These are phyloP conservation scores for Boletellus deceptivus DNA, from an alignment of 1,284 basidiomycete species.

Conservation along the genomic window DNA sequence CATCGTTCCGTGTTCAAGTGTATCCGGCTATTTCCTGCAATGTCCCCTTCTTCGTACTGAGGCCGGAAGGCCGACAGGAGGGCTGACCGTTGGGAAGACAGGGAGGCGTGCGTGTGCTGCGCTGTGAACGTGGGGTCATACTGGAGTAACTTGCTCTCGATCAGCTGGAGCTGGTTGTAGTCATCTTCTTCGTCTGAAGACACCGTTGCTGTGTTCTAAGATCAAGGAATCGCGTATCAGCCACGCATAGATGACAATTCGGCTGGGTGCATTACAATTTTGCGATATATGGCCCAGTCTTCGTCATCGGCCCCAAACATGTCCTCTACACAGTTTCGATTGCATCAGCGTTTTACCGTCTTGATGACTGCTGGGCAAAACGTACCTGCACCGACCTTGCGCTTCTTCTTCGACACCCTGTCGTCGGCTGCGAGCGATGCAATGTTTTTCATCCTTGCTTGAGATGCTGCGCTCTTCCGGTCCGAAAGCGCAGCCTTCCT, in stretches of 20 bases:
- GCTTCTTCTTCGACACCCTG: conserved; percentile 74
- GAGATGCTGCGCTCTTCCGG: conserved; percentile 92
- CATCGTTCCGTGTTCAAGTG: conserved; percentile 95
- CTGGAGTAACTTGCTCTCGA: conserved; percentile 83
- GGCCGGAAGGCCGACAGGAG: conserved; percentile 84
- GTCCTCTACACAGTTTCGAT: conserved; percentile 63
- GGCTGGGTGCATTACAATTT: conserved; percentile 66
- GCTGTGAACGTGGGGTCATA: conserved; percentile 83
- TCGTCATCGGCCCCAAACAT: conserved; percentile 94
- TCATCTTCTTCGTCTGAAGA: conserved; percentile 98
- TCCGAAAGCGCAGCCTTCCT: conserved; percentile 84
- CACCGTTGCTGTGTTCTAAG: conserved; percentile 76
- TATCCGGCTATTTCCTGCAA: conserved; percentile 72
- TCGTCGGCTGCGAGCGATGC: conserved; percentile 88
- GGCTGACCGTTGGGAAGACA: conserved; percentile 75
- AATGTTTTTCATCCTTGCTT: conserved; percentile 97
- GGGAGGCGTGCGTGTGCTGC: conserved; percentile 81
- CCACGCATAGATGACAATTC: background rate
- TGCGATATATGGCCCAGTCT: conserved; percentile 97
- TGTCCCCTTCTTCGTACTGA: conserved; percentile 66
- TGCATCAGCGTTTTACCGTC: background rate
- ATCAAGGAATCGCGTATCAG: background rate
- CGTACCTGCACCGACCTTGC: conserved; percentile 74
- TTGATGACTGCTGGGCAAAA: conserved; percentile 7
- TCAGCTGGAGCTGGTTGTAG: conserved; percentile 61